Evolutionary conservation across 257 asterid species (phyloP).

Genomic region (Nicotiana undulata): DNA sequence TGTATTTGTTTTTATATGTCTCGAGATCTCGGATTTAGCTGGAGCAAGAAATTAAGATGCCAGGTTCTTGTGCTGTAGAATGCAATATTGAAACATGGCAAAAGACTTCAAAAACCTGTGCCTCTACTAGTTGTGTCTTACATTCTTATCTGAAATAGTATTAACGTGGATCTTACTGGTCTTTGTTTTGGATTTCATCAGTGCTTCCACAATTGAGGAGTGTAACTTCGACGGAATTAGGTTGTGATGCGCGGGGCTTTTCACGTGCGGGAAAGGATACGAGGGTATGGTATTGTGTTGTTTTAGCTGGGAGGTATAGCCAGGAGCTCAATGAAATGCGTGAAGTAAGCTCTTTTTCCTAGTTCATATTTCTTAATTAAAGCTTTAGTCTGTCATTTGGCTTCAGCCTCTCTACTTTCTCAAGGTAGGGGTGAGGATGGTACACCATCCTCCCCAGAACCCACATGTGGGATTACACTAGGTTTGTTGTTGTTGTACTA

Average conservation of each 20-base stretch:
- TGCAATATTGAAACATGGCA: neutral
- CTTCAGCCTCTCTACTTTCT: neutral
- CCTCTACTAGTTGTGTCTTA: neutral
- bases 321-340: slow-evolving; percentile 90
- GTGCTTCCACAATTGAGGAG: slow-evolving; percentile 97
- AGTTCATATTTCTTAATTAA: neutral
- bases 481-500: no score
- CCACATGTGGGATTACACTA: no score
- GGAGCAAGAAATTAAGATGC: neutral
- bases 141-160: slow-evolving; percentile 15
- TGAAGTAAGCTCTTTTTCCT: slow-evolving; percentile 50
- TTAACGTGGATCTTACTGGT: neutral
- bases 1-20: neutral
- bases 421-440: no score
- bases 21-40: neutral
- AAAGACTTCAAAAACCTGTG: neutral
- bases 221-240: slow-evolving; percentile 68
- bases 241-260: slow-evolving; percentile 77
- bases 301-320: slow-evolving; percentile 85
- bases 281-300: slow-evolving; percentile 89
- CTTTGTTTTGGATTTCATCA: slow-evolving; percentile 22
- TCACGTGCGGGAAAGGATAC: slow-evolving; percentile 83
- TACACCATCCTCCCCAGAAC: no score
- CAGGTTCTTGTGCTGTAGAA: neutral
- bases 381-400: neutral